These are phyloP conservation scores for Dactylella cylindrospora DNA, from an alignment of 2,329 filamentous ascomycete species.

Conservation along the genomic window DNA sequence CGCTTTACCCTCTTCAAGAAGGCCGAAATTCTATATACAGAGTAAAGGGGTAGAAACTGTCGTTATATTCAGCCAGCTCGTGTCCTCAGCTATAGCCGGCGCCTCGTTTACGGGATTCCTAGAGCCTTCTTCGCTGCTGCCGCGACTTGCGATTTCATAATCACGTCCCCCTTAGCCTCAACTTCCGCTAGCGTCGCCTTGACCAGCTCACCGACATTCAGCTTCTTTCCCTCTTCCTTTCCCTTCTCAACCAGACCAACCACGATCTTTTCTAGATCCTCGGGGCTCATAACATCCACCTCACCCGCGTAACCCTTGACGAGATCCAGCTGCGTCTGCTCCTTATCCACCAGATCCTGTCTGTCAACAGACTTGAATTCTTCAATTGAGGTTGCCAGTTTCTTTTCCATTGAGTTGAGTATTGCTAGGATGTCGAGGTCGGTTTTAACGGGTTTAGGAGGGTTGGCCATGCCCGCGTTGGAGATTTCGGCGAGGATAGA, in stretches of 20 bases:
- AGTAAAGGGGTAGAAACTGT: background rate
- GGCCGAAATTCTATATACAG: conserved; percentile 1
- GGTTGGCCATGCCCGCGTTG: conserved; percentile 69
- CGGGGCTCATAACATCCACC: conserved; percentile 62
- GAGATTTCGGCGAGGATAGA: conserved; percentile 68
- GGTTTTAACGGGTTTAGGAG: conserved; percentile 60
- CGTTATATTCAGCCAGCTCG: too few relatives aligned
- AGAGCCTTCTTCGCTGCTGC: conserved; percentile 5
- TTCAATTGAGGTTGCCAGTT: conserved; percentile 61
- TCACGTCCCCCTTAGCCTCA: conserved; percentile 58
- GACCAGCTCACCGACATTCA: conserved; percentile 64
- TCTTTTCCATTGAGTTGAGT: conserved; percentile 65
- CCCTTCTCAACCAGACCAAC: conserved; percentile 58
- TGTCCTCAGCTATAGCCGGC: too few relatives aligned
- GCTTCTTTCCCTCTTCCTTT: conserved; percentile 57
- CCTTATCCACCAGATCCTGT: conserved; percentile 69
- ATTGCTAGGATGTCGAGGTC: conserved; percentile 70
- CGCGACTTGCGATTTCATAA: background rate
- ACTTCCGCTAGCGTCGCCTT: conserved; percentile 61
- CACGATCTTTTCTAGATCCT: conserved; percentile 62
- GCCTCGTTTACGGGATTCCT: too few relatives aligned
- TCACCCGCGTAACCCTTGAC: conserved; percentile 57
- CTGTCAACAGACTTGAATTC: conserved; percentile 68
- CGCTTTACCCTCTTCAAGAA: background rate
- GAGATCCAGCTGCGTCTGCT: conserved; percentile 66